These are phyloP conservation scores for Candida nanaspora DNA, from an alignment of 805 yeast species.

Conservation along the genomic window DNA sequence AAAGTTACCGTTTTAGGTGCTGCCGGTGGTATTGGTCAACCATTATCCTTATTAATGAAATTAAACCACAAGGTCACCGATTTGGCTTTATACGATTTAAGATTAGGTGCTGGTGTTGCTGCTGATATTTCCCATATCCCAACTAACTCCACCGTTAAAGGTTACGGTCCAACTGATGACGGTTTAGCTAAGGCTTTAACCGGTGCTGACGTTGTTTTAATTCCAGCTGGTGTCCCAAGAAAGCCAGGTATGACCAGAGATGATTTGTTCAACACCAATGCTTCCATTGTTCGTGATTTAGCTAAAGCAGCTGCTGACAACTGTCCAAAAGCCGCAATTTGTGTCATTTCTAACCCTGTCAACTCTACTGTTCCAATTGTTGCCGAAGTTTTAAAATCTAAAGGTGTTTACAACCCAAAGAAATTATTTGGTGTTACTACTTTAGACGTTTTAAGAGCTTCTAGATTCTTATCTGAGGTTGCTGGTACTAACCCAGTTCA, in stretches of 20 bases:
- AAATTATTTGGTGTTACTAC: constrained; percentile 95
- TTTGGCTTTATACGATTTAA: constrained; percentile 79
- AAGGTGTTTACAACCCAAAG: constrained; percentile 86
- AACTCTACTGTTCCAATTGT: constrained; percentile 97
- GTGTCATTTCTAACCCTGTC: constrained; percentile 89
- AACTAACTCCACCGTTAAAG: constrained; percentile 82
- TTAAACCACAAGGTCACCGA: constrained; percentile 83
- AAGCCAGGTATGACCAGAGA: constrained; percentile 99
- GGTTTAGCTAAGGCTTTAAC: constrained; percentile 64
- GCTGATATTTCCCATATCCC: constrained; percentile 93
- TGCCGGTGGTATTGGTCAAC: constrained; percentile 95
- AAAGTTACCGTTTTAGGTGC: constrained; percentile 80
- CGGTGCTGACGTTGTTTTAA: constrained; percentile 79
- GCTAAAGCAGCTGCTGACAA: constrained; percentile 78
- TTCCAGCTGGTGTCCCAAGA: constrained; percentile 98
- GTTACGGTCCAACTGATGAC: constrained; percentile 77
- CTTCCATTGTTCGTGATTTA: constrained; percentile 88
- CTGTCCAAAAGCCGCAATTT: constrained; percentile 78
- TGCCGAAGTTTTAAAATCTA: constrained; percentile 80
- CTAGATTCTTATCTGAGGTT: constrained; percentile 69
- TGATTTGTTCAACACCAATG: constrained; percentile 93
- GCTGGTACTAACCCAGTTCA: constrained; percentile 67
- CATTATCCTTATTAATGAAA: constrained; percentile 75
- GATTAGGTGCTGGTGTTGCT: constrained; percentile 95
- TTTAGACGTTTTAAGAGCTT: constrained; percentile 83